Base-by-base conservation (phyloP, 495 filamentous ascomycete species). In the Wilcoxina mikolae region DNA sequence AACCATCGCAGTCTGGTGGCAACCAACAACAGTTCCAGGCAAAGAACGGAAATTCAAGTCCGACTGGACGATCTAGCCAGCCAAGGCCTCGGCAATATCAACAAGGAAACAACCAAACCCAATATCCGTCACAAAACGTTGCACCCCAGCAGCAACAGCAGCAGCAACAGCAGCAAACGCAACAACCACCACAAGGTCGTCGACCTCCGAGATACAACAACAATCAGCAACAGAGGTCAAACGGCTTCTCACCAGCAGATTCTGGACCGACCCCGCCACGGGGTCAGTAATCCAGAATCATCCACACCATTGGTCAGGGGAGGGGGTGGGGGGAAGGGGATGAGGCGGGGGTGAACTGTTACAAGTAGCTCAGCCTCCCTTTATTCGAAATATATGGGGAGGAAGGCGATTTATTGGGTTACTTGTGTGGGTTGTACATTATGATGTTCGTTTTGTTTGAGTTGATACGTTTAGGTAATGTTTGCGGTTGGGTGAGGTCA, bases 381-480 rank as follows among this genome's bases (percentile, higher is more conserved):
- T 51, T 27, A 47, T 29, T 59, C 57, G 51, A 59, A 50, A 54
- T 46, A 43, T 35, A 53, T 52, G 44, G 29, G 47, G 47, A 55
- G 51, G 56, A n/a, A 48, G 60, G 50, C 42, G 51, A 10, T 38
- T 50, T 55, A 57, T 53, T 45, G 20, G 48, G 54, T 46, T 56
- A 53, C 38, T 52, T 52, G 60, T 51, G 42, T 56, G 58, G 59
- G 59, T 53, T 64, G 60, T 64, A 64, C 31, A 64, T 64, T 64
- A 64, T 53, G 52, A 44, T 49, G 48, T 63, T 57, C 48, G 41
- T 31, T 61, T 39, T 64, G 60, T 64, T 58, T 46, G 60, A 64
- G 60, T 63, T 62, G 56, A 56, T 62, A 60, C 55, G 56, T 54
- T 28, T 42, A 31, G 46, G 46, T 28, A 49, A 49, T 49, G 46